Evolutionary conservation across 176 grass and related monocot genomes (phyloP).

Genomic region (Raddia distichophylla): DNA sequence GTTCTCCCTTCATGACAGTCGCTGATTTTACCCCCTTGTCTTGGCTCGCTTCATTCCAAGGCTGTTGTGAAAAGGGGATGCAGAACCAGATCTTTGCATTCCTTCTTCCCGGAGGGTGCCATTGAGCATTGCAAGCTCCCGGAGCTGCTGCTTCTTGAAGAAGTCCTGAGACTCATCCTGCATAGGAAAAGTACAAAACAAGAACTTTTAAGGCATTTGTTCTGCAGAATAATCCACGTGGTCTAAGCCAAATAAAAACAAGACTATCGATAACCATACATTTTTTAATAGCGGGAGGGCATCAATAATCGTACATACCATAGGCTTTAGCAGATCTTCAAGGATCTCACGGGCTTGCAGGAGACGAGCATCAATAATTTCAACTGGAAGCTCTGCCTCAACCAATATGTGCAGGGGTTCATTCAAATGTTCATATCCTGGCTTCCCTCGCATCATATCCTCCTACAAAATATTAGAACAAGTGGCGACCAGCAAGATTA

Average conservation of each 20-base stretch:
- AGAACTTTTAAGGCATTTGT: neutral
- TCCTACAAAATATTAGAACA: constrained; percentile 53
- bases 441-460: constrained; percentile 94
- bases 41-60: constrained; percentile 95
- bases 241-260: neutral
- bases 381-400: constrained; percentile 82
- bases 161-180: constrained; percentile 97
- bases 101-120: constrained; percentile 95
- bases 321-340: constrained; percentile 84
- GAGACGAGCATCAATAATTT: constrained; percentile 82
- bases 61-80: constrained; percentile 83
- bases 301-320: constrained; percentile 56
- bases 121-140: constrained; percentile 90
- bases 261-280: constrained; percentile 16
- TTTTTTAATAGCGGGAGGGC: neutral
- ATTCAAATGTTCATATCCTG: constrained; percentile 93
- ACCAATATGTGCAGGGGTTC: constrained; percentile 95
- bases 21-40: constrained; percentile 68
- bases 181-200: constrained; percentile 19
- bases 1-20: constrained; percentile 34
- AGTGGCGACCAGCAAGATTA: neutral
- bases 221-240: neutral
- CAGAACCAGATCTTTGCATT: constrained; percentile 76
- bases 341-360: constrained; percentile 91
- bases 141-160: constrained; percentile 96